Percentiles rank a stretch among this genome's conserved stretches.
These are phyloP conservation scores for Didymella glomerata DNA, from an alignment of 2,329 filamentous ascomycete species.

Conservation along the genomic window DNA sequence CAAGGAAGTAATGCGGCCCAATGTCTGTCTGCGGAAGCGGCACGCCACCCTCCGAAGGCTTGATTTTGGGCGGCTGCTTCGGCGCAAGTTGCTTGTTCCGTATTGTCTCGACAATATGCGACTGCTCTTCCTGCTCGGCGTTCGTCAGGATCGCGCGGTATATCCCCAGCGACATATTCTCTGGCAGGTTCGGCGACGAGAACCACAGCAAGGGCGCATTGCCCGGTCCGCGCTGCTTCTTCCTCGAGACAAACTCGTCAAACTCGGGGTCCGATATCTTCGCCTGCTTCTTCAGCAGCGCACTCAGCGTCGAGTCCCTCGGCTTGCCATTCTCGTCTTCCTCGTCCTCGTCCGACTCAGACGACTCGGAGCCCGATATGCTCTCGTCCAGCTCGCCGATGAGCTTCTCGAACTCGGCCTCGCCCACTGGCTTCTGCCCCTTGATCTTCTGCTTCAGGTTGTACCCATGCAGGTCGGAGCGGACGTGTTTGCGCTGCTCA, in stretches of 20 bases:
- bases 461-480: conserved; percentile 91
- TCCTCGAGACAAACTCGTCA: conserved; percentile 58
- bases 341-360: conserved; percentile 77
- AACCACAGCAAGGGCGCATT: conserved; percentile 88
- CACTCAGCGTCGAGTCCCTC: conserved; percentile 76
- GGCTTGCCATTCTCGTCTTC: conserved; percentile 61
- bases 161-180: conserved; percentile 82
- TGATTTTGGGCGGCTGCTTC: conserved; percentile 56
- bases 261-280: conserved; percentile 69
- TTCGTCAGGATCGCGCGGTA: conserved; percentile 83
- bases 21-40: conserved; percentile 66
- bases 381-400: conserved; percentile 89
- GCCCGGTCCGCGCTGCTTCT: conserved; percentile 64
- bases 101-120: conserved; percentile 71
- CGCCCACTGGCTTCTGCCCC: conserved; percentile 74
- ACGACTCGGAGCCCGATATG: conserved; percentile 82
- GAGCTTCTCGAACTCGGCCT: conserved; percentile 85
- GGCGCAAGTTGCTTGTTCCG: conserved; percentile 79
- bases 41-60: conserved; percentile 65
- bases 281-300: conserved; percentile 83
- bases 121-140: conserved; percentile 71
- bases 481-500: conserved; percentile 85
- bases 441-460: conserved; percentile 92
- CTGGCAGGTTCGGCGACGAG: conserved; percentile 74
- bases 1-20: conserved; percentile 89